Conservation (phyloP, 2,329 filamentous ascomycete species). For the Phoma sp. region DNA sequence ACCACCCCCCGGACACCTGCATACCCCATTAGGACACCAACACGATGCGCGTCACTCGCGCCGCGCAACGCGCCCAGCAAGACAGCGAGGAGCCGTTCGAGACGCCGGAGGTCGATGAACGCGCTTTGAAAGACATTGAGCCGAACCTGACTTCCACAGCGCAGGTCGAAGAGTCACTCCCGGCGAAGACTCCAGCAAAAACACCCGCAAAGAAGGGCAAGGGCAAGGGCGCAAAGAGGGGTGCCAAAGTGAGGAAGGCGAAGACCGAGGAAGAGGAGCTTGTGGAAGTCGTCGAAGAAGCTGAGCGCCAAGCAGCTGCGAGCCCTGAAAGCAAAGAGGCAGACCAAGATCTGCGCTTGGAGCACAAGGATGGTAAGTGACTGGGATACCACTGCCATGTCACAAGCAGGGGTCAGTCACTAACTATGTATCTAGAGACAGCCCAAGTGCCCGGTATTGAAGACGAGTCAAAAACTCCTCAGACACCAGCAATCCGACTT, state of each 20-base stretch:
- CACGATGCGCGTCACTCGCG: conserved; percentile 54
- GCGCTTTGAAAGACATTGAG: conserved; percentile 51
- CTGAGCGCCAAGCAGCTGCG: conserved; percentile 28
- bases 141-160: conserved; percentile 38
- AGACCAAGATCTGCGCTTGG: conserved; percentile 27
- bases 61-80: conserved; percentile 51
- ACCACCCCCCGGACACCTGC: background rate
- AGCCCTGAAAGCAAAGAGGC: conserved; percentile 29
- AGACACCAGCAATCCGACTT: conserved; percentile 38
- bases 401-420: conserved; percentile 19
- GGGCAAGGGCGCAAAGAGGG: conserved; percentile 41
- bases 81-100: conserved; percentile 47
- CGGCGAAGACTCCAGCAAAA: conserved; percentile 26
- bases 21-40: conserved; percentile 3
- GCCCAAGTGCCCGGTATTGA: conserved; percentile 27
- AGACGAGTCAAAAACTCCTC: conserved; percentile 32
- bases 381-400: conserved; percentile 3
- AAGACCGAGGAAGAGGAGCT: conserved; percentile 33
- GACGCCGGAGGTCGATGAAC: conserved; percentile 35
- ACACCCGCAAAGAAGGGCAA: conserved; percentile 43
- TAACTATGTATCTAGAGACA: conserved; percentile 28
- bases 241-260: conserved; percentile 37
- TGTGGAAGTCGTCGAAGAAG: conserved; percentile 27
- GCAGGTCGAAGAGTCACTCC: conserved; percentile 24
- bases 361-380: conserved; percentile 28